Evolutionary conservation across 2,329 filamentous ascomycete species (phyloP), one percentile per base, ranked within the genome.

Genomic region (Colletotrichum acutatum): DNA sequence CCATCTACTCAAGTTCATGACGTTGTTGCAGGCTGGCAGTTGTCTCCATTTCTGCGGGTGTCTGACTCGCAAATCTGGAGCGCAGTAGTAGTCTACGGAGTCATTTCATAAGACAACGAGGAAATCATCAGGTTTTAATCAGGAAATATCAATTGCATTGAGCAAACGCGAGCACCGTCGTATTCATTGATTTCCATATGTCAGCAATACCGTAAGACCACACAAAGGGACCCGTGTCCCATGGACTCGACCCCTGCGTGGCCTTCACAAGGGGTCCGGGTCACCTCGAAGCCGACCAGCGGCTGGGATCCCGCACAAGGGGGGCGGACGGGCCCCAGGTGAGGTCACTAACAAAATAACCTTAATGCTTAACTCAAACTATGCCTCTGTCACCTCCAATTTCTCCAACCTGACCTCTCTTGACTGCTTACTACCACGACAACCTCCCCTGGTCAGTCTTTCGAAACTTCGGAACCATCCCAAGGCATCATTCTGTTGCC

Each of bases 351-450:
- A 59, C 59, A 42, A 69, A 72, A 64, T 64, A 72, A 72, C 69
- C 69, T 72, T 72, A 72, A 72, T 72, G 69, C 69, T 69, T 69
- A 72, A 72, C 42, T 42, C 59, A 54, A 72, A 72, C 66, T 69
- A 60, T 64, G 66, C 37, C 53, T 34, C 1, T 32, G n/a, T 24
- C 32, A n/a, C 7, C 30, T 61, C 63, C 28, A 37, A 63, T 52
- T 7, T 58, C 53, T 7, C 22, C 60, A 52, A 32, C 61, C 22
- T 16, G 1, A 22, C 34, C 24, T 58, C 37, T 57, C 22, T 7
- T 28, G 5, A 28, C 26, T 28, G n/a, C 22, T 37, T 24, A 42
- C 24, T 37, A 5, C 22, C 26, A 32, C 30, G 28, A 28, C 67
- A 28, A 19, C 8, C 14, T 28, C 28, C 8, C 28, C 12, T 16